Percentiles rank a stretch among this genome's conserved stretches.
phyloP scores from a whole-genome alignment of 805 yeast genomes.

The Jamesozyma jinghongensis region DNA sequence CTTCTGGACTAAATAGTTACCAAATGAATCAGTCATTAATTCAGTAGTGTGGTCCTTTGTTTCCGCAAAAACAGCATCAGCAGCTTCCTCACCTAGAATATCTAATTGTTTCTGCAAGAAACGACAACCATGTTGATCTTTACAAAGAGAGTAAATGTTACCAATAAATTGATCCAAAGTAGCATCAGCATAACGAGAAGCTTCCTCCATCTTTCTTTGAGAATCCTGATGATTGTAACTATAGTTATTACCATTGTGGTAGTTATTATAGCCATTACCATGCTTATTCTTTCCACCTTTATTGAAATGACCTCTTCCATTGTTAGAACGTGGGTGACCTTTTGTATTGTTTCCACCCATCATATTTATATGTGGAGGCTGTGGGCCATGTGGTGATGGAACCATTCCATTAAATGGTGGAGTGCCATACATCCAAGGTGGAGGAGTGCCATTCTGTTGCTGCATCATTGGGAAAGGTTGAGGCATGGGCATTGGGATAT shows the following conservation, averaged over 20 bases:
- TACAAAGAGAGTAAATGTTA: constrained; percentile 71
- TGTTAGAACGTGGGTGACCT: constrained; percentile 3
- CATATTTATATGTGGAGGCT: constrained; percentile 8
- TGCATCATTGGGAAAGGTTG: constrained; percentile 11
- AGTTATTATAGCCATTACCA: constrained; percentile 9
- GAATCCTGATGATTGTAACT: constrained; percentile 2
- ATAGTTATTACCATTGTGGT: constrained; percentile 6
- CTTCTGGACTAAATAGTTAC: constrained; percentile 92
- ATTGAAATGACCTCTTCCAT: constrained; percentile 3
- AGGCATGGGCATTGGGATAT: constrained; percentile 5
- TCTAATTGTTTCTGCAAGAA: constrained; percentile 84
- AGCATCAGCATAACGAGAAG: constrained; percentile 59
- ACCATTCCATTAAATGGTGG: constrained; percentile 26
- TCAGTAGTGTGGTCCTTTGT: constrained; percentile 70
- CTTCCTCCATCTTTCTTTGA: constrained; percentile 44
- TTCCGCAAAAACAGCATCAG: constrained; percentile 72
- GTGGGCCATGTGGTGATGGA: constrained; percentile 16
- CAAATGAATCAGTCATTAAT: constrained; percentile 92
- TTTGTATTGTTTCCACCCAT: constrained; percentile 11
- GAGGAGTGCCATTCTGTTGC: constrained; percentile 21
- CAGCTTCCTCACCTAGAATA: constrained; percentile 47
- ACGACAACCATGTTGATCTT: constrained; percentile 95
- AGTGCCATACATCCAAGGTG: constrained; percentile 29
- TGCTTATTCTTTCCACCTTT: constrained; percentile 8
- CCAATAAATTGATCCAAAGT: constrained; percentile 60